These are phyloP conservation scores for Penicillium corylophilum DNA, from an alignment of 2,329 filamentous ascomycete genomes.

Conservation along the genomic window DNA sequence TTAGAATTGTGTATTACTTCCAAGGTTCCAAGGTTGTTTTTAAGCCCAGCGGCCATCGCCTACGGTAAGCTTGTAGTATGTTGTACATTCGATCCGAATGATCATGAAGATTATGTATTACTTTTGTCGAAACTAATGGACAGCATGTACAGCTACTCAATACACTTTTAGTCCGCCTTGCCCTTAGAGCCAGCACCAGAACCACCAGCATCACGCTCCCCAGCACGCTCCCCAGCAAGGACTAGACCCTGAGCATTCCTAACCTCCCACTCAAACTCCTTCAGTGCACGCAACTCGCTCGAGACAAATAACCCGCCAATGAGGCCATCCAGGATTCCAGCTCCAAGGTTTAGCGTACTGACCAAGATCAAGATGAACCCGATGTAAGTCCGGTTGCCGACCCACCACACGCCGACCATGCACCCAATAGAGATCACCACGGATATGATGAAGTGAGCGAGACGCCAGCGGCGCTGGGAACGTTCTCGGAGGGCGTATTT, in stretches of 20 bases:
- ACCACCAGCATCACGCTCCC: constrained; percentile 5
- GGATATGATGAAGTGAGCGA: constrained; percentile 70
- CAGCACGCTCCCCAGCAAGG: constrained; percentile 17
- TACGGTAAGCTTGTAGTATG: neutral
- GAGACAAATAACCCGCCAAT: constrained; percentile 85
- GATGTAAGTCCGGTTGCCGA: constrained; percentile 65
- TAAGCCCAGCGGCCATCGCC: no score
- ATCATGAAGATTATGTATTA: neutral
- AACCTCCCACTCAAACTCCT: constrained; percentile 94
- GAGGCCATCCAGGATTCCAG: constrained; percentile 78
- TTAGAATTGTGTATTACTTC: no score
- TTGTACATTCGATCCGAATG: neutral
- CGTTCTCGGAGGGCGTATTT: constrained; percentile 70
- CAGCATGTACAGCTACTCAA: neutral
- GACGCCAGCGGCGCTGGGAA: constrained; percentile 68
- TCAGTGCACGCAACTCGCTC: constrained; percentile 75
- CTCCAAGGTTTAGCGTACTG: constrained; percentile 72
- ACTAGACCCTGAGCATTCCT: constrained; percentile 57
- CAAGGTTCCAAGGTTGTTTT: no score
- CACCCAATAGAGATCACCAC: constrained; percentile 69
- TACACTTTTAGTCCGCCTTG: neutral
- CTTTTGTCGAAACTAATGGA: neutral
- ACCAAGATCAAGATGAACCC: constrained; percentile 77
- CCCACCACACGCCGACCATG: constrained; percentile 83
- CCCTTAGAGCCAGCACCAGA: neutral